phyloP scores from a whole-genome alignment of 768 basidiomycete genomes.

The Termitomyces sp. region DNA sequence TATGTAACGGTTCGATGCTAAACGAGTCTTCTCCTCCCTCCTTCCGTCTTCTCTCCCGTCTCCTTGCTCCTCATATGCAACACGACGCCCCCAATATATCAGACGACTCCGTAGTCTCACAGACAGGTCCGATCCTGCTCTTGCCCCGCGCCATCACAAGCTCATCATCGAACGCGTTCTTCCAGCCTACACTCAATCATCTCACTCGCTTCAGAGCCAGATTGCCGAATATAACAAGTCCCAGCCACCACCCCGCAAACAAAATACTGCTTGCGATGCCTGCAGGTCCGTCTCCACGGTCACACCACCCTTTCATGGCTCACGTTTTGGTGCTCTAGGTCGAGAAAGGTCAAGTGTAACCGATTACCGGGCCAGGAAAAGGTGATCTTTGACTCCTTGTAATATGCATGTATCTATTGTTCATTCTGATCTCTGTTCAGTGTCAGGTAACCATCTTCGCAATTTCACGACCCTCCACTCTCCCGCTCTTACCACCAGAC shows the following conservation, averaged over 20 bases:
- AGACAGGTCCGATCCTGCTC: conserved; percentile 24
- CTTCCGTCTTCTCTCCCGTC: conserved; percentile 11
- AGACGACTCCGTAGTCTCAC: conserved; percentile 15
- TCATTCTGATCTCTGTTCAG: conserved; percentile 24
- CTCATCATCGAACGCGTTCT: conserved; percentile 11
- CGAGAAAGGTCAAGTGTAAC: conserved; percentile 87
- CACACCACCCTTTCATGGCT: conserved; percentile 10
- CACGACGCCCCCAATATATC: conserved; percentile 23
- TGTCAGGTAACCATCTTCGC: conserved; percentile 50
- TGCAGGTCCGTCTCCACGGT: conserved; percentile 55
- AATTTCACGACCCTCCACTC: conserved; percentile 8
- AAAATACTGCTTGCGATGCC: conserved; percentile 91
- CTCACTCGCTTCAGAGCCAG: conserved; percentile 69
- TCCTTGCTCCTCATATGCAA: conserved; percentile 25
- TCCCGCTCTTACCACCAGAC: conserved; percentile 5
- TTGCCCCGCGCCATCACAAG: conserved; percentile 5
- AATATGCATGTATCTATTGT: neutral
- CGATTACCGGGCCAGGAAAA: conserved; percentile 78
- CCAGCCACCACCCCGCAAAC: conserved; percentile 80
- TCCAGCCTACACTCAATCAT: conserved; percentile 57
- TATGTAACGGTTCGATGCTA: conserved; percentile 22
- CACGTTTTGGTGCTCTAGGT: conserved; percentile 32
- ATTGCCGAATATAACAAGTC: conserved; percentile 78
- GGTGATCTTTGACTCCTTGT: conserved; percentile 33
- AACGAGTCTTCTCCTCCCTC: conserved; percentile 17